Conservation (phyloP, 257 asterid species). For the Salvia rosmarinus region DNA sequence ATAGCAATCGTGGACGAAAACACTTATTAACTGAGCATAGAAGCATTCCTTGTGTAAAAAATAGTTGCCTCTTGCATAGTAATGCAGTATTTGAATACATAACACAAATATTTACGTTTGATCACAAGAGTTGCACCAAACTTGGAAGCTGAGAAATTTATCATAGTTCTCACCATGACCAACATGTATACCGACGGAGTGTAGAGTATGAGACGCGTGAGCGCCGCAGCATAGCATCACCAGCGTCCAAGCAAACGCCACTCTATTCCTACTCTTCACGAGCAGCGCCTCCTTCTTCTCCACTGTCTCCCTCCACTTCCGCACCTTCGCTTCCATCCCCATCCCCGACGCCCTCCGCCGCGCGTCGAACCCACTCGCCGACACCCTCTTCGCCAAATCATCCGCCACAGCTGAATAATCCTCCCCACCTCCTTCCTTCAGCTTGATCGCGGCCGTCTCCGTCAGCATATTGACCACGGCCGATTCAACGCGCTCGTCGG, state of each 20-base stretch:
- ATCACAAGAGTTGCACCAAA: neutral
- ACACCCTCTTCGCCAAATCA: constrained; percentile 67
- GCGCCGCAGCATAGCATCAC: constrained; percentile 95
- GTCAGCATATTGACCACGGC: constrained; percentile 92
- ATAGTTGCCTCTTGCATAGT: neutral
- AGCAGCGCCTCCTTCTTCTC: constrained; percentile 82
- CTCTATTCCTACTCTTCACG: constrained; percentile 70
- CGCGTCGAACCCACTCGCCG: constrained; percentile 87
- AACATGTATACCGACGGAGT: constrained; percentile 83
- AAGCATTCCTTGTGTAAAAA: neutral
- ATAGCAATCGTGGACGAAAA: neutral
- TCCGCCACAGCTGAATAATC: constrained; percentile 47
- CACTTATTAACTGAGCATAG: neutral
- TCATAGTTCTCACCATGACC: constrained; percentile 65
- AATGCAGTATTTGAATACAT: too few relatives aligned
- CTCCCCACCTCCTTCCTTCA: constrained; percentile 48
- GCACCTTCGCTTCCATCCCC: constrained; percentile 85
- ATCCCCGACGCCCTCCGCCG: constrained; percentile 73
- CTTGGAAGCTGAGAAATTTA: constrained; percentile 4
- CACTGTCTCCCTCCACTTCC: constrained; percentile 85
- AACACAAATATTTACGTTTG: neutral
- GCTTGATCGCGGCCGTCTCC: constrained; percentile 90
- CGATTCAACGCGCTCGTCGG: constrained; percentile 82
- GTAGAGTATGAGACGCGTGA: constrained; percentile 85
- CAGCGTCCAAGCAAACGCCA: constrained; percentile 92